These are phyloP conservation scores for Aspergillus viridinutans DNA, from an alignment of 2,329 filamentous ascomycete species.

Conservation along the genomic window DNA sequence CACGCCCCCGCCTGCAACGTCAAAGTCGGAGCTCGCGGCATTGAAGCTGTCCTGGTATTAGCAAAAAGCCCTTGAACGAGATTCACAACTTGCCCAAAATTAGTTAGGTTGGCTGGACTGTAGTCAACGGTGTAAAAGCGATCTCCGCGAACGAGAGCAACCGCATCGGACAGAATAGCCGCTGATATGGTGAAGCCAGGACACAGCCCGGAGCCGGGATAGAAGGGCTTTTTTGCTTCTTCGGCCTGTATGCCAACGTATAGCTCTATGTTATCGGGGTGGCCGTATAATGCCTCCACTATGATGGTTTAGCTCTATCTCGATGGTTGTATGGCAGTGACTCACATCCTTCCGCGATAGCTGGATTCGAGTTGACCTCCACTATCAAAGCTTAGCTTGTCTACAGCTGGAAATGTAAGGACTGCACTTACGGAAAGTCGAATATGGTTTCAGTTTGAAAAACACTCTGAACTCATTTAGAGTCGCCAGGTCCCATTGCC, in stretches of 20 bases:
- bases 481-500: conserved; percentile 1
- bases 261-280: conserved; percentile 6
- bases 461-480: conserved; percentile 5
- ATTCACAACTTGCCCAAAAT: background rate
- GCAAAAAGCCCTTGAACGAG: background rate
- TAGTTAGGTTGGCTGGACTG: conserved; percentile 4
- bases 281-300: conserved; percentile 4
- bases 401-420: too few species aligned
- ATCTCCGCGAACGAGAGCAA: conserved; percentile 3
- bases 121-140: conserved; percentile 7
- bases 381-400: background rate
- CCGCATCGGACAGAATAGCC: conserved; percentile 5
- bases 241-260: conserved; percentile 6
- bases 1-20: conserved; percentile 2
- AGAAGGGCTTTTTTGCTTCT: conserved; percentile 5
- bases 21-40: background rate
- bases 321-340: background rate
- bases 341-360: conserved; percentile 1
- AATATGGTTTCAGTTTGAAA: conserved; percentile 7
- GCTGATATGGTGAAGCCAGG: conserved; percentile 6
- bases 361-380: conserved; percentile 4
- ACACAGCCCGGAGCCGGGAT: conserved; percentile 5
- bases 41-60: background rate
- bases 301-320: background rate
- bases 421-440: conserved; percentile 1